Base-by-base conservation (phyloP, 2,329 filamentous ascomycete species). In the Lecanosticta acicola region DNA sequence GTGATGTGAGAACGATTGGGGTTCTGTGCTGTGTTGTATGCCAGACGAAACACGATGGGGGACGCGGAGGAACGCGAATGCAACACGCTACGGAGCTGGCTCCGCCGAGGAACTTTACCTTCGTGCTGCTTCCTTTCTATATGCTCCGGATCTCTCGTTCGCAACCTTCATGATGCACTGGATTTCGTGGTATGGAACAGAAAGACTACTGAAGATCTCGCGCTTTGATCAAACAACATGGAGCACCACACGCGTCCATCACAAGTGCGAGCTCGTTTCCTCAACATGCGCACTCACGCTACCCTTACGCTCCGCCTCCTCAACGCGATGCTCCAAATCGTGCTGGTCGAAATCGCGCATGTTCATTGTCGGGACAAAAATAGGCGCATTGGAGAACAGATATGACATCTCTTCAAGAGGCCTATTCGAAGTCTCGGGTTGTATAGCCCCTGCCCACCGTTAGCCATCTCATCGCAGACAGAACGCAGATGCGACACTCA, bases 331-430 rank as follows among this genome's bases (percentile, higher is more conserved):
- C 66, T 84, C 79, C 32, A 85, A 60, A 59, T 85, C 81, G 51
- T 71, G 72, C 4, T 71, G 68, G 35, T 70, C 61, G 59, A 76
- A 82, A 21, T 76, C 69, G 36, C 68, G 63, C 61, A 71, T 75
- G 53, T 78, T 73, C 66, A 76, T 75, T 2, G 74, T 73, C 1
- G 79, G 75, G 5, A 85, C 75, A 56, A 85, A 78, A 64, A 76
- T 73, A 7, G 81, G 81, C 0, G 81, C 74, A 55, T 78, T 70
- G 14, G 71, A 72, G 59, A 80, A 84, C 36, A 84, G 69, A 46
- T 77, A 75, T 54, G 81, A 79, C 81, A 84, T 84, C 66, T 84
- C 81, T 58, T 85, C 83, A 1, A 85, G 71, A 0, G 81, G 77
- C 13, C 80, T 69, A 54, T 75, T 77, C 43, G 75, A 75, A 0